Evolutionary conservation across 169 alveolate species (phyloP).

Genomic region (Eimeria sp.): DNA sequence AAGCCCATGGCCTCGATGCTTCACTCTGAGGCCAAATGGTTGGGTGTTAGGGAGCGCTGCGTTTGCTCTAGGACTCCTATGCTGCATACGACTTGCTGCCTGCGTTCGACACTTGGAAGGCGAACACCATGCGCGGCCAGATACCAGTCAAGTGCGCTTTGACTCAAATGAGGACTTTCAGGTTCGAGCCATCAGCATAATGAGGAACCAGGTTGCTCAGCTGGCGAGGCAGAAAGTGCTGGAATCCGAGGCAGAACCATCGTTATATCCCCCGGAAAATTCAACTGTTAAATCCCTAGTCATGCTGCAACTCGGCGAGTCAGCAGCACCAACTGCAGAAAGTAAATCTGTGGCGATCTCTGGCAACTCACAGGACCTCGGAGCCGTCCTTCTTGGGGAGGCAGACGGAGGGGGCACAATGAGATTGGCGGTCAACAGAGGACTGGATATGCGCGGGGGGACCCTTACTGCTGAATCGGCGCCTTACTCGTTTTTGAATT

Average conservation of each 20-base stretch:
- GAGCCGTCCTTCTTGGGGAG: slow-evolving; percentile 5
- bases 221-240: slow-evolving; percentile 9
- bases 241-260: slow-evolving; percentile 47
- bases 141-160: neutral
- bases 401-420: neutral
- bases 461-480: neutral
- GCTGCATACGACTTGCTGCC: slow-evolving; percentile 21
- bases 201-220: slow-evolving; percentile 44
- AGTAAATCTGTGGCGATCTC: neutral
- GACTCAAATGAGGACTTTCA: neutral
- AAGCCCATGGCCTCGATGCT: neutral
- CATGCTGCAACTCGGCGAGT: neutral
- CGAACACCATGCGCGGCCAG: neutral
- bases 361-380: neutral
- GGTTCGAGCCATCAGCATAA: neutral
- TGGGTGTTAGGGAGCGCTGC: neutral
- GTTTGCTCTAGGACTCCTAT: neutral
- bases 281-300: neutral
- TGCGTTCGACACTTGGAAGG: slow-evolving; percentile 13
- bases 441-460: neutral
- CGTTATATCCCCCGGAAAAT: neutral
- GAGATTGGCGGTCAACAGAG: neutral
- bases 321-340: neutral
- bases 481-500: slow-evolving; percentile 50
- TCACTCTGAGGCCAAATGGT: neutral